A percentile compares a stretch with the other conserved stretches of the same genome.
phyloP scores from a whole-genome alignment of 2,329 filamentous ascomycete species.

The Aspergillus spinulosporus region DNA sequence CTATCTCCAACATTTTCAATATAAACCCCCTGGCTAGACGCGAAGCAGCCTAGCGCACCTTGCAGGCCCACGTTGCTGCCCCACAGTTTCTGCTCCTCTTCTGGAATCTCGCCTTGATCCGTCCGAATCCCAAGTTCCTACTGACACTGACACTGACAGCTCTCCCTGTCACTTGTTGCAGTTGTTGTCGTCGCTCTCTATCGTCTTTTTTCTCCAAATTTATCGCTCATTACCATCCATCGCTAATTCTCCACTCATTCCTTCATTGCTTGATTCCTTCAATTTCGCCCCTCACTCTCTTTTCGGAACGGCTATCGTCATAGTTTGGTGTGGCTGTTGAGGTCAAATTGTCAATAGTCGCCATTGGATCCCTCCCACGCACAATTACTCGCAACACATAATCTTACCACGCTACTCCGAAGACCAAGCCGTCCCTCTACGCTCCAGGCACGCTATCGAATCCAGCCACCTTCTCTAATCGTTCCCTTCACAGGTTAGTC shows the following conservation, averaged over 20 bases:
- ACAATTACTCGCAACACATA: not conserved
- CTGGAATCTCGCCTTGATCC: conserved; percentile 8
- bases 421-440: not conserved
- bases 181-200: no score
- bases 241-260: not conserved
- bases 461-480: conserved; percentile 5
- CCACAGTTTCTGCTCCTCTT: conserved; percentile 9
- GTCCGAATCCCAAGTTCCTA: conserved; percentile 4
- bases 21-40: conserved; percentile 21
- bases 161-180: not conserved
- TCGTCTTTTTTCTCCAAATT: not conserved
- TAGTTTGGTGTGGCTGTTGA: conserved; percentile 14
- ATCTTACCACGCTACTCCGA: not conserved
- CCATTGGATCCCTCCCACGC: conserved; percentile 4
- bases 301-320: conserved; percentile 5
- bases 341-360: not conserved
- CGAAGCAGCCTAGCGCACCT: conserved; percentile 1
- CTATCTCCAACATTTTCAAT: not conserved
- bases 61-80: conserved; percentile 16
- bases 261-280: not conserved
- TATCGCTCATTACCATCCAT: not conserved
- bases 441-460: conserved; percentile 7
- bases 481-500: conserved; percentile 4
- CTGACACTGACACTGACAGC: not conserved
- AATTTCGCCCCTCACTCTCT: not conserved